Conservation (phyloP, 768 basidiomycete species). For the Termitomyces heimii region DNA sequence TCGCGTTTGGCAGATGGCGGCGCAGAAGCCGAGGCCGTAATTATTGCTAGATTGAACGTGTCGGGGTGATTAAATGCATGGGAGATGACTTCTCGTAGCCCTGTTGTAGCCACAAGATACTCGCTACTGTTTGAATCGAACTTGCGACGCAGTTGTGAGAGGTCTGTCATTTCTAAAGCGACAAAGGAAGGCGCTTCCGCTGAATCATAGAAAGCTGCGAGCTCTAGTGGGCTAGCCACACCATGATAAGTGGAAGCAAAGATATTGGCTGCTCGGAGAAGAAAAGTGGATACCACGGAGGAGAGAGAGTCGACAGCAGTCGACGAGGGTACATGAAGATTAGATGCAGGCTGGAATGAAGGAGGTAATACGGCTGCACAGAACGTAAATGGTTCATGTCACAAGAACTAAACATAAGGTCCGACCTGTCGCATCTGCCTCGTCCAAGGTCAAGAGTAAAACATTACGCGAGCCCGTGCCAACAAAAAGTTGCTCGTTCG, state of each 20-base stretch:
- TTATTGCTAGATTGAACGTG: constrained; percentile 42
- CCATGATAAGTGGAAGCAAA: constrained; percentile 48
- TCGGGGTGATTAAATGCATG: constrained; percentile 29
- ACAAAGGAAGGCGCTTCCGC: constrained; percentile 50
- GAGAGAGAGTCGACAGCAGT: constrained; percentile 34
- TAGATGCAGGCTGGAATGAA: constrained; percentile 44
- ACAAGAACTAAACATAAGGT: neutral
- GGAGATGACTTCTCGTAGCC: constrained; percentile 44
- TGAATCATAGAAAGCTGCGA: constrained; percentile 49
- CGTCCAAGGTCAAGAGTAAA: constrained; percentile 51
- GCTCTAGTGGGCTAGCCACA: constrained; percentile 22
- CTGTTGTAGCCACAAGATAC: constrained; percentile 39
- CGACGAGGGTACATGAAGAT: constrained; percentile 23
- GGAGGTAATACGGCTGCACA: constrained; percentile 51
- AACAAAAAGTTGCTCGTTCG: constrained; percentile 44
- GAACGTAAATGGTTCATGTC: constrained; percentile 4
- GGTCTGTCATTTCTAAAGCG: constrained; percentile 50
- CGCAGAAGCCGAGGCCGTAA: constrained; percentile 37
- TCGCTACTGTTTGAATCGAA: constrained; percentile 50
- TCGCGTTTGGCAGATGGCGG: constrained; percentile 29
- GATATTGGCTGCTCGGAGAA: constrained; percentile 49
- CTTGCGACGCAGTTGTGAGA: constrained; percentile 39
- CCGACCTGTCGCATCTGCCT: constrained; percentile 50
- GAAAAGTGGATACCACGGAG: constrained; percentile 51
- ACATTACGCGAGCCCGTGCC: constrained; percentile 47